phyloP scores from a whole-genome alignment of 306 rosid genomes.

The Coriaria nepalensis region DNA sequence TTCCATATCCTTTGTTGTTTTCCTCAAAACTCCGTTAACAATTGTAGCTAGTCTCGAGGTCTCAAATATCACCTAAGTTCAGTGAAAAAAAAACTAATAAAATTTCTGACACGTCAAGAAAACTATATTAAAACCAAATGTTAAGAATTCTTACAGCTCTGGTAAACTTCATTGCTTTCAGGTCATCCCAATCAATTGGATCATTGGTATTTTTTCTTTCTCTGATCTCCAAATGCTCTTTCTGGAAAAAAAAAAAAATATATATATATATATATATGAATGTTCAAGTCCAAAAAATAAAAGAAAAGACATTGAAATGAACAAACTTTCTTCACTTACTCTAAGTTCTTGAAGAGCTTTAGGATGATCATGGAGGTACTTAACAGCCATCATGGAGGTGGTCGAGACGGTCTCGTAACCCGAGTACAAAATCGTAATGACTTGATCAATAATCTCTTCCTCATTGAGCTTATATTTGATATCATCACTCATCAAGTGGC shows the following conservation, averaged over 20 bases:
- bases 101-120: not conserved
- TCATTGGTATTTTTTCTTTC: constrained; percentile 52
- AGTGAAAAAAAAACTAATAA: constrained; percentile 9
- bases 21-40: constrained; percentile 88
- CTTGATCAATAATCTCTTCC: constrained; percentile 75
- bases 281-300: not conserved
- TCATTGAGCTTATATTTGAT: constrained; percentile 42
- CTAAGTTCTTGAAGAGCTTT: constrained; percentile 74
- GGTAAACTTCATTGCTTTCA: constrained; percentile 77
- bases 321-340: constrained; percentile 30
- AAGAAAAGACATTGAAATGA: not conserved
- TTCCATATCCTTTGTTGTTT: constrained; percentile 88
- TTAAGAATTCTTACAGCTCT: constrained; percentile 57
- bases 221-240: constrained; percentile 77
- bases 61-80: constrained; percentile 76
- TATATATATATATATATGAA: too few relatives aligned
- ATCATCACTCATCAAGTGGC: constrained; percentile 48
- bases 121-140: constrained; percentile 1
- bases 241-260: constrained; percentile 37
- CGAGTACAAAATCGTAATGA: constrained; percentile 70
- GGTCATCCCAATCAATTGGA: constrained; percentile 54
- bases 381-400: constrained; percentile 97
- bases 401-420: constrained; percentile 98
- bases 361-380: constrained; percentile 87
- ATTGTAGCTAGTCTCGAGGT: constrained; percentile 95